Evolutionary conservation across 2,329 filamentous ascomycete species (phyloP).

Genomic region (Aspergillus phoenicis): DNA sequence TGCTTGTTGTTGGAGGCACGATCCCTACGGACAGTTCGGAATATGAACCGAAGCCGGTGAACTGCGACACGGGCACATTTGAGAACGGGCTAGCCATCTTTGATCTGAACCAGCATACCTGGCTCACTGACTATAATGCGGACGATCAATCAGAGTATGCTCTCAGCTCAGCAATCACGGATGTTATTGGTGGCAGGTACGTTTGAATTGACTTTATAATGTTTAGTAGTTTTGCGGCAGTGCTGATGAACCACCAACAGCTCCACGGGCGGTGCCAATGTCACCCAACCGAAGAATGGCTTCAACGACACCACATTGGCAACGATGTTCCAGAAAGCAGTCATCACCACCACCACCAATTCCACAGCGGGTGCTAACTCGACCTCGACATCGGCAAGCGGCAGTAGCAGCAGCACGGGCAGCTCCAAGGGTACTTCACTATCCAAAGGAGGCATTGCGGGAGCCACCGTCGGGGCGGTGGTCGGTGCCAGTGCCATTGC

Average conservation of each 20-base stretch:
- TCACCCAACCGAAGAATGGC: conserved; percentile 6
- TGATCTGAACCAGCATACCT: conserved; percentile 3
- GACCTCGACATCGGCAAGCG: neutral
- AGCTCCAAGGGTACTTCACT: neutral
- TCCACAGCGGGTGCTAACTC: neutral
- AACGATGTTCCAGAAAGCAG: neutral
- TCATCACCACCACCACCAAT: neutral
- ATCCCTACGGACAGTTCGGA: conserved; percentile 4
- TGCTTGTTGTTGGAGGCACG: conserved; percentile 11
- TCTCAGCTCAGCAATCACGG: neutral
- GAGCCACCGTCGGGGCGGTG: neutral
- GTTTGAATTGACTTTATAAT: neutral
- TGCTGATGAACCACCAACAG: neutral
- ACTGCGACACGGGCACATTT: conserved; percentile 9
- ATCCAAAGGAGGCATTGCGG: neutral
- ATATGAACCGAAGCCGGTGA: conserved; percentile 4
- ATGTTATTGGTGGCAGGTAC: conserved; percentile 9
- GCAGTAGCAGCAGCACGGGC: neutral
- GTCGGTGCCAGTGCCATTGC: neutral
- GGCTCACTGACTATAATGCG: conserved; percentile 9
- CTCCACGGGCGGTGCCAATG: conserved; percentile 9
- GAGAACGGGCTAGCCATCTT: conserved; percentile 12
- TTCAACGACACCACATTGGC: conserved; percentile 6
- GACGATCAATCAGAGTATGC: neutral
- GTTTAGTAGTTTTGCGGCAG: neutral